Percentiles rank a stretch among this genome's conserved stretches.
Conservation (phyloP, 805 yeast species). For the Grigorovia humatica region DNA sequence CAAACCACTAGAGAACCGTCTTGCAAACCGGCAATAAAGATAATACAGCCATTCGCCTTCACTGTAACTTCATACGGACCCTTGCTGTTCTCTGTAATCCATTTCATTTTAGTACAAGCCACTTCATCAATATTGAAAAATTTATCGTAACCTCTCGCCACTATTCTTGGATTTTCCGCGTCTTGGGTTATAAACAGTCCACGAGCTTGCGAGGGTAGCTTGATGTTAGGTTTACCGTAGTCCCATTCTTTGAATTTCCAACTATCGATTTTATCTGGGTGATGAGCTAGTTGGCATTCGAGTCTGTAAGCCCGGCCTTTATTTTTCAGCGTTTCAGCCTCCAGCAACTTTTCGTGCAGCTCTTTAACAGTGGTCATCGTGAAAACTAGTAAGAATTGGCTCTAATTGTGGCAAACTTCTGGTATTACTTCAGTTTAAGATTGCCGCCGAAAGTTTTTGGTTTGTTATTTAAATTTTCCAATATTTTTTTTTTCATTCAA, state of each 20-base stretch:
- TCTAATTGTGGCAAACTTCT: too few species aligned
- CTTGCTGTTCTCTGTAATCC: conserved; percentile 35
- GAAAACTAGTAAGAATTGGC: too few species aligned
- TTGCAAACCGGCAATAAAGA: conserved; percentile 64
- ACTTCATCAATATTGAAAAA: conserved; percentile 78
- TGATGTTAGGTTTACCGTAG: conserved; percentile 45
- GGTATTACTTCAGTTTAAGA: too few species aligned
- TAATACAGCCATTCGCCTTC: conserved; percentile 92
- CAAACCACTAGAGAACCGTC: conserved; percentile 78
- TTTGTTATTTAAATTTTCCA: too few species aligned
- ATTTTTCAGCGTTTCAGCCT: conserved; percentile 12
- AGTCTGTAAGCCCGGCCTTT: conserved; percentile 28
- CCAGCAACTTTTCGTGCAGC: conserved; percentile 9
- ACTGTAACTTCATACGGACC: conserved; percentile 79
- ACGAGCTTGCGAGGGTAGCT: conserved; percentile 66
- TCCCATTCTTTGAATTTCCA: conserved; percentile 95
- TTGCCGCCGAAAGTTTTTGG: too few species aligned
- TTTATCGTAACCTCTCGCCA: conserved; percentile 86
- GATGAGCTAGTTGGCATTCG: conserved; percentile 20
- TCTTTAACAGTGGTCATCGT: neutral
- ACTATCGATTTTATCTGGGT: conserved; percentile 23
- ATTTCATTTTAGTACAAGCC: conserved; percentile 38
- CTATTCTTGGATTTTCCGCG: conserved; percentile 34
- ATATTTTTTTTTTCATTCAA: neutral
- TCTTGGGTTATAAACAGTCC: conserved; percentile 58